phyloP scores from a whole-genome alignment of 176 grass and related monocot species.

The Guadua angustifolia region DNA sequence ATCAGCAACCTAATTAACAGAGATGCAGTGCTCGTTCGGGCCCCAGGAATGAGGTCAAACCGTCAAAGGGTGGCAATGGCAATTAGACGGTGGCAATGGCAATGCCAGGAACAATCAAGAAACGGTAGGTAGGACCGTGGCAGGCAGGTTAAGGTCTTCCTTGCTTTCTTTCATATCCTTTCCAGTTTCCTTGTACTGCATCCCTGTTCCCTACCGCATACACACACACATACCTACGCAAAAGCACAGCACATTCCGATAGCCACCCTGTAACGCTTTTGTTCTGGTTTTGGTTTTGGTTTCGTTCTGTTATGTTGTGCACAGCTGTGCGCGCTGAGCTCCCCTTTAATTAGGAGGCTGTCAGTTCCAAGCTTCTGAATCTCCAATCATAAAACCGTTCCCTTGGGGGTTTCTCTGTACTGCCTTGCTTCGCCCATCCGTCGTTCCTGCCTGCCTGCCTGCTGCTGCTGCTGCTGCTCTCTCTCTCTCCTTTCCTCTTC shows the following conservation, averaged over 20 bases:
- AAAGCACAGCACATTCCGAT: conserved; percentile 21
- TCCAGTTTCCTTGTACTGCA: background rate
- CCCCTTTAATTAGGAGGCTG: conserved; percentile 38
- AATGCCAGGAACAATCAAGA: background rate
- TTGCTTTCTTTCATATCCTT: background rate
- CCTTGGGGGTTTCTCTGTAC: background rate
- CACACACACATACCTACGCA: background rate
- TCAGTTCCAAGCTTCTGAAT: conserved; percentile 34
- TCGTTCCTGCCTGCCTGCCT: background rate
- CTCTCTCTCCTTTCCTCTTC: conserved; percentile 20
- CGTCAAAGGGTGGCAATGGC: background rate
- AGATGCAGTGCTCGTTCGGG: background rate
- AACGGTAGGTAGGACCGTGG: background rate
- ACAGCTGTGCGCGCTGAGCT: background rate
- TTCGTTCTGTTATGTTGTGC: background rate
- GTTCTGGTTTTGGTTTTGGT: background rate
- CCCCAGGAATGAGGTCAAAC: background rate
- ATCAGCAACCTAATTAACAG: background rate
- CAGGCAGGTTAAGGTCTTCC: background rate
- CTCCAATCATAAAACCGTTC: conserved; percentile 40
- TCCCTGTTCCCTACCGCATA: background rate
- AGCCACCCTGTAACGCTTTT: background rate
- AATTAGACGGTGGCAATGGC: background rate
- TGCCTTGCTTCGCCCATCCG: conserved; percentile 7
- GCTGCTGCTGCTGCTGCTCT: background rate